Base-by-base conservation (phyloP, 495 filamentous ascomycete species). In the Aspergillus avenaceus region DNA sequence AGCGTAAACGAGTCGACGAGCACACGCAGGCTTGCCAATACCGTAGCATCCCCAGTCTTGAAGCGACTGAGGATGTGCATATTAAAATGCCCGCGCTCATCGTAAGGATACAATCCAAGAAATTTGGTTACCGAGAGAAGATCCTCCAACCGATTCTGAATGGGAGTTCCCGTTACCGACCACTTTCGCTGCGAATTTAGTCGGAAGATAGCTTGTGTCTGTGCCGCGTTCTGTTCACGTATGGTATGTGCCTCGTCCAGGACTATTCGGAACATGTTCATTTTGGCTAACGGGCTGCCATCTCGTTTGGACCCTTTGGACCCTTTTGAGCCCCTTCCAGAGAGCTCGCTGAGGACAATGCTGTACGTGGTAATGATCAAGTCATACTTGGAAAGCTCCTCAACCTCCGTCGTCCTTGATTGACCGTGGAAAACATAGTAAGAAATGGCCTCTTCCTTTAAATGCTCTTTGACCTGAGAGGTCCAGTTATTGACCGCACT, bases 171-270 rank as follows among this genome's bases (percentile, higher is more conserved):
- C 2, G 93, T 97, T 8, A 98, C 90, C 1, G 93, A 91, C 93
- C 93, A 98, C 14, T 91, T 84, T 21, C 93, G 82, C 57, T 87
- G 79, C 5, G 90, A 87, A 43, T 85, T 77, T 9, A 98, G 74
- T n/a, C 81, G 76, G 55, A 90, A 87, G n/a, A 92, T 84, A 1
- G 88, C 85, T 61, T 90, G 87, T 9, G 88, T 91, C 44, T 90
- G 85, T 45, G 84, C 71, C 0, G 91, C 92, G 14, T 73, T 76
- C 54, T 88, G 86, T 58, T 95, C 89, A 8, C 93, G 84, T 55
- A 98, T 97, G 59, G 84, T 86, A 69, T 98, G 93, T 12, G 91
- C 93, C 67, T 98, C 93, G 59, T 98, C 93, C 22, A 98, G 79
- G 0, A 96, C 92, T 47, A 98, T 90, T 7, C 93, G 86, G 62